Conservation (phyloP, 371 early-diverging fungal genomes). For the Syncephalastrum monosporum region DNA sequence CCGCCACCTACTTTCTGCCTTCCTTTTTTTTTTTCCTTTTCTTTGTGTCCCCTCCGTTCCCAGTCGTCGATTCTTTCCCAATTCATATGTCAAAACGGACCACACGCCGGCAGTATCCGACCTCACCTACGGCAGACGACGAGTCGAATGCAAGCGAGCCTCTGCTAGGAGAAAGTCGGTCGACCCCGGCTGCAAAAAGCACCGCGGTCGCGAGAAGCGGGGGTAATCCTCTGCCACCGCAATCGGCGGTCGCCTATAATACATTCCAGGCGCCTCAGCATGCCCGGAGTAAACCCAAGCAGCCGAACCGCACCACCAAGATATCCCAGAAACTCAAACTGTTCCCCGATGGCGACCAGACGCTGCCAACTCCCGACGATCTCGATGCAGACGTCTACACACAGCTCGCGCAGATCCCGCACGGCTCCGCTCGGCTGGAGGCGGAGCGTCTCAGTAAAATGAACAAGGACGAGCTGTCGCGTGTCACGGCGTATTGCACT, state of each 20-base stretch:
- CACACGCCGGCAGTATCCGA: slow-evolving; percentile 7
- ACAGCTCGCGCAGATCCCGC: slow-evolving; percentile 49
- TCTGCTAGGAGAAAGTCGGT: not conserved
- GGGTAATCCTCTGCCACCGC: not conserved
- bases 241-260: slow-evolving; percentile 6
- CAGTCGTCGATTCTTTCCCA: too few species aligned
- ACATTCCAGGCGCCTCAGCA: slow-evolving; percentile 13
- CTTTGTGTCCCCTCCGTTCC: not conserved
- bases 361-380: slow-evolving; percentile 12
- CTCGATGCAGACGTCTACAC: slow-evolving; percentile 42
- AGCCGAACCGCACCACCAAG: slow-evolving; percentile 85
- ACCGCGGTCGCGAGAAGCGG: not conserved
- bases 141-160: not conserved
- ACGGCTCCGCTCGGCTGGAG: slow-evolving; percentile 42
- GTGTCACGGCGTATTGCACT: slow-evolving; percentile 94
- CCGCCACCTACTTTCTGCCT: too few species aligned
- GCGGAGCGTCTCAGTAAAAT: slow-evolving; percentile 47
- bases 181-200: not conserved
- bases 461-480: slow-evolving; percentile 41
- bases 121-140: not conserved
- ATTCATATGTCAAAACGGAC: slow-evolving; percentile 2
- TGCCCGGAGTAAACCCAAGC: slow-evolving; percentile 31
- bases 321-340: slow-evolving; percentile 90
- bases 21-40: not conserved
- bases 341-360: slow-evolving; percentile 76